Conservation (phyloP, 2,329 filamentous ascomycete genomes). For the Ploettnerulaceae sp. region DNA sequence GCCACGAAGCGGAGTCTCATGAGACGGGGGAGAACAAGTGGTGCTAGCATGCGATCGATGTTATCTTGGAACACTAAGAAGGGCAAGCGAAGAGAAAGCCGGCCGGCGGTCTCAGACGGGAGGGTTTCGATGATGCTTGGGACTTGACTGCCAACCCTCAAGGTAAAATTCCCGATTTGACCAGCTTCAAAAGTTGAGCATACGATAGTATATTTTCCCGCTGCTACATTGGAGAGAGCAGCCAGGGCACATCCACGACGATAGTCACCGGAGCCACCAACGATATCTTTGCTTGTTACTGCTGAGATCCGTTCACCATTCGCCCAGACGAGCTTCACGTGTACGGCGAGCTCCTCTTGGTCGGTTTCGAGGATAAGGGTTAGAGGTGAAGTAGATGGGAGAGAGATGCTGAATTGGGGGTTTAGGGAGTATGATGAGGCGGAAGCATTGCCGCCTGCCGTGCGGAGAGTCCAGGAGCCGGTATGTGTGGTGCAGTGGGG, state of each 20-base stretch:
- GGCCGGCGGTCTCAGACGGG: slow-evolving; percentile 69
- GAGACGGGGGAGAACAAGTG: slow-evolving; percentile 24
- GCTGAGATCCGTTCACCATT: slow-evolving; percentile 65
- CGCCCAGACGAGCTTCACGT: slow-evolving; percentile 80
- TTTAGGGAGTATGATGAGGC: slow-evolving; percentile 76
- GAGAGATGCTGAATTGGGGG: slow-evolving; percentile 71
- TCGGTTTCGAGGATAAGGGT: slow-evolving; percentile 69
- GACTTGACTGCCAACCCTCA: slow-evolving; percentile 65
- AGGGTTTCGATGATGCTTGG: slow-evolving; percentile 56
- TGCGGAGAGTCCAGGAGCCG: slow-evolving; percentile 71
- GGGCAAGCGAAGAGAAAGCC: slow-evolving; percentile 56
- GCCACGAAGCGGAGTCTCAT: slow-evolving; percentile 25
- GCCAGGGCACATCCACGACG: slow-evolving; percentile 72
- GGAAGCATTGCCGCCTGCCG: slow-evolving; percentile 78
- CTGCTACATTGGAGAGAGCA: slow-evolving; percentile 53
- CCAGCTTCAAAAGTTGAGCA: slow-evolving; percentile 86
- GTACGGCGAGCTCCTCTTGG: slow-evolving; percentile 64
- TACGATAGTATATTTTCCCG: slow-evolving; percentile 79
- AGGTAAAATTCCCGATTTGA: slow-evolving; percentile 67
- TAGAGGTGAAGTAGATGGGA: slow-evolving; percentile 55
- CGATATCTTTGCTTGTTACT: slow-evolving; percentile 70
- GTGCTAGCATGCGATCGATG: slow-evolving; percentile 44
- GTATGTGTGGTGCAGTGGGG: slow-evolving; percentile 47
- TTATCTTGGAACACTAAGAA: slow-evolving; percentile 46
- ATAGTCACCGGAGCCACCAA: slow-evolving; percentile 84